Evolutionary conservation across 2,329 filamentous ascomycete genomes (phyloP).

Genomic region (Escovopsis sp.): DNA sequence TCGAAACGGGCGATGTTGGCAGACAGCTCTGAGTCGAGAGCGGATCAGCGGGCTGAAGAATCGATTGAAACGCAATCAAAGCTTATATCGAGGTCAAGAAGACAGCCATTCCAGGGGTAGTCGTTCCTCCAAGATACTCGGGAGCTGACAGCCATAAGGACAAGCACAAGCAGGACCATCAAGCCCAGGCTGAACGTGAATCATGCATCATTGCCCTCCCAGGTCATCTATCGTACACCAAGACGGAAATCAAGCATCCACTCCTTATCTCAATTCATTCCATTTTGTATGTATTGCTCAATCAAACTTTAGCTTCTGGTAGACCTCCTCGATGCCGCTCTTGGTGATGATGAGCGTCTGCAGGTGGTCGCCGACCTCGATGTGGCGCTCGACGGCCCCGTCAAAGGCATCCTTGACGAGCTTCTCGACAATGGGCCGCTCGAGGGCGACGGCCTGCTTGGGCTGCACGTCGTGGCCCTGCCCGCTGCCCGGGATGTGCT

Average conservation of each 20-base stretch:
- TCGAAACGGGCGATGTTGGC: too few relatives aligned
- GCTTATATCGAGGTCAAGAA: too few relatives aligned
- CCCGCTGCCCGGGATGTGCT: conserved; percentile 79
- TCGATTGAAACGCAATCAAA: too few relatives aligned
- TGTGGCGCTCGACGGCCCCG: conserved; percentile 94
- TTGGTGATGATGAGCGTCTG: conserved; percentile 90
- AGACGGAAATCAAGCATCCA: conserved; percentile 5
- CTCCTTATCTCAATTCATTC: too few relatives aligned
- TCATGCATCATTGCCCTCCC: background rate
- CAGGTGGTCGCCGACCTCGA: conserved; percentile 91
- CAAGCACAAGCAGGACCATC: too few relatives aligned
- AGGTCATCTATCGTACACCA: conserved; percentile 17
- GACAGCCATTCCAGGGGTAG: too few relatives aligned
- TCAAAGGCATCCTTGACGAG: conserved; percentile 96
- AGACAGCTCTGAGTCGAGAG: too few relatives aligned
- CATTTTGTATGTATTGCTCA: too few relatives aligned
- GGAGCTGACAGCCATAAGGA: too few relatives aligned
- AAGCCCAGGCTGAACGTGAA: background rate
- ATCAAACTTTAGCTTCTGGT: conserved; percentile 77
- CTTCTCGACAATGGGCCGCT: conserved; percentile 60
- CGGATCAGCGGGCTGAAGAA: too few relatives aligned
- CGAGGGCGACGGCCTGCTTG: conserved; percentile 54
- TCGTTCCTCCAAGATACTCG: too few relatives aligned
- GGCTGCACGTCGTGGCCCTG: conserved; percentile 66
- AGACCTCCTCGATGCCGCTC: conserved; percentile 76